Percentiles rank a stretch among this genome's conserved stretches.
phyloP scores from a whole-genome alignment of 1,284 basidiomycete genomes.

The Coniophora puteana region DNA sequence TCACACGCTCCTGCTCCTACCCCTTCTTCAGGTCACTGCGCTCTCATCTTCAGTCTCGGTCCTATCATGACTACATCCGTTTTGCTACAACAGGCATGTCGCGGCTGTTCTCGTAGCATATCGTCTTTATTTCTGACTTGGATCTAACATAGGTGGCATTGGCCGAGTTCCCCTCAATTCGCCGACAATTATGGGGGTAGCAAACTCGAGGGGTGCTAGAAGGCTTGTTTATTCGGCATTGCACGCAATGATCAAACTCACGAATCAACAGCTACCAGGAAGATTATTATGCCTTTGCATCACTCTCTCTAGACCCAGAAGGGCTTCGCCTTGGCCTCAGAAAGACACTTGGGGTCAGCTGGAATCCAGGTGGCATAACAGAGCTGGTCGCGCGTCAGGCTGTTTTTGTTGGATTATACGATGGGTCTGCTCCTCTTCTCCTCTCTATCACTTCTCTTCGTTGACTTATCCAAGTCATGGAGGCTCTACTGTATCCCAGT shows the following conservation, averaged over 20 bases:
- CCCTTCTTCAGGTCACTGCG: constrained; percentile 13
- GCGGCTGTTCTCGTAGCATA: background rate
- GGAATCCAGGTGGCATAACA: constrained; percentile 64
- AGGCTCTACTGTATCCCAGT: constrained; percentile 72
- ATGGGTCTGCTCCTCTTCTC: constrained; percentile 55
- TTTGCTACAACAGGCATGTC: constrained; percentile 50
- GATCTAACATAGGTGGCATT: constrained; percentile 35
- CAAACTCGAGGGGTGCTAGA: constrained; percentile 73
- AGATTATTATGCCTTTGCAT: constrained; percentile 76
- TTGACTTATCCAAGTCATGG: constrained; percentile 55
- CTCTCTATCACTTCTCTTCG: background rate
- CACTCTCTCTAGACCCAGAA: constrained; percentile 68
- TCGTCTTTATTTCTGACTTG: background rate
- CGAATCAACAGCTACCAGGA: constrained; percentile 63
- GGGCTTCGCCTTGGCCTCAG: constrained; percentile 68
- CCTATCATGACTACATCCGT: constrained; percentile 70
- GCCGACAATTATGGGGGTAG: constrained; percentile 66
- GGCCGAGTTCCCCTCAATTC: constrained; percentile 50
- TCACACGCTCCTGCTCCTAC: constrained; percentile 16
- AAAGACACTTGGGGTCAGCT: constrained; percentile 59
- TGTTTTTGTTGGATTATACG: constrained; percentile 85
- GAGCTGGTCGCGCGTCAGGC: constrained; percentile 69
- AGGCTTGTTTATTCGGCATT: constrained; percentile 41
- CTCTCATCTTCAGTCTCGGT: constrained; percentile 10
- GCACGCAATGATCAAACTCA: background rate